phyloP scores from a whole-genome alignment of 148 eudicot species.

The Hydrangea macrophylla region DNA sequence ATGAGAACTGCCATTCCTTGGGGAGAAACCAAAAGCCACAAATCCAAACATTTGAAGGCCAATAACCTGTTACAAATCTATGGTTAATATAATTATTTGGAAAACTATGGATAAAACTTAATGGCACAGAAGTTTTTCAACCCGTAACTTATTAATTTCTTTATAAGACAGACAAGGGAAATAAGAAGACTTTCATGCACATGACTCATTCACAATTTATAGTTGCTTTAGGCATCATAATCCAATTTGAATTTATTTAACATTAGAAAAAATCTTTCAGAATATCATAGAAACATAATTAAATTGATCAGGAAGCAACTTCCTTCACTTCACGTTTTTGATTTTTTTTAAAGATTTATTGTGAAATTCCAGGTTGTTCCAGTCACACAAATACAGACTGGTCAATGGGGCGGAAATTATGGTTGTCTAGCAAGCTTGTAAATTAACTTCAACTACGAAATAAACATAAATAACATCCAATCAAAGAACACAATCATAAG shows the following conservation, averaged over 20 bases:
- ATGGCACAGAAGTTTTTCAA: not conserved
- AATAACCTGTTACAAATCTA: constrained; percentile 47
- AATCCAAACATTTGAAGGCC: constrained; percentile 76
- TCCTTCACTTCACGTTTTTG: too few species aligned
- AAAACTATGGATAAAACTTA: not conserved
- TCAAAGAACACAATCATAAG: not conserved
- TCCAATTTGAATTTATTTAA: not conserved
- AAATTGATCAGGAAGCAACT: not conserved
- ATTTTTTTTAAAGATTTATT: not conserved
- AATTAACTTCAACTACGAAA: not conserved
- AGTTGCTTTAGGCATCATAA: not conserved
- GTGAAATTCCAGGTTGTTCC: not conserved
- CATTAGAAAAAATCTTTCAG: not conserved
- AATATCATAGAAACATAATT: not conserved
- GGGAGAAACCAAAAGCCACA: constrained; percentile 98
- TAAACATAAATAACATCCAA: not conserved
- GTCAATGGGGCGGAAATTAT: not conserved
- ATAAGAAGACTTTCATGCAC: constrained; percentile 2
- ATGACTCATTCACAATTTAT: not conserved
- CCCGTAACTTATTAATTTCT: not conserved
- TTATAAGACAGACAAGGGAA: not conserved
- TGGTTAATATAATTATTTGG: not conserved
- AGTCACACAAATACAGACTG: not conserved
- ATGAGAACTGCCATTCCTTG: constrained; percentile 81
- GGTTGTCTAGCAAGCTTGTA: not conserved